Base-by-base conservation (phyloP, 1,284 basidiomycete species). In the Boletus mariae region DNA sequence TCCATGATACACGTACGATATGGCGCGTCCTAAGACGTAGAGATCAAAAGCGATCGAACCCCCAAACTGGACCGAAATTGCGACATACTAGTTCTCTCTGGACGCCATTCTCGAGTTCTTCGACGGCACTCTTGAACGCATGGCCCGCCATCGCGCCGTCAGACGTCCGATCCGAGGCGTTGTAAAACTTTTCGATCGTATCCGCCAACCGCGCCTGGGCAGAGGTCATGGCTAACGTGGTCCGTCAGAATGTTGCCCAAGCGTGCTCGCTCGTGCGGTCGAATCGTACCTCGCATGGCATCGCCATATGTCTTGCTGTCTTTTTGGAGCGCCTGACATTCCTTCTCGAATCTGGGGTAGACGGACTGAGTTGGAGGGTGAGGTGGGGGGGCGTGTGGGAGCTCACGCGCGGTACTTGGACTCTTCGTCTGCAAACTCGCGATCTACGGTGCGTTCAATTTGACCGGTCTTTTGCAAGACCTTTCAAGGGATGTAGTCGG, bases 81-180 rank as follows among this genome's bases (percentile, higher is more conserved):
- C 15, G 17, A 58, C 64, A 53, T 59, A 94, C 93, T 54, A 99
- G 77, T 70, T 98, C 95, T 55, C 92, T 75, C 20, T 84, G 83
- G 34, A 96, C 87, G 37, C 87, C 87, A 4, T 83, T 80, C 64
- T 99, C 97, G 38, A 99, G 75, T 62, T 99, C 97, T 60, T 98
- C 94, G 5, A 97, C 91, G 0, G 94, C 90, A 34, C 93, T 83
- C 68, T 94, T 95, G 79, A 99, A 99, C 4, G 96, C 90, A 67
- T 98, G 94, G 2, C 92, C 92, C 1, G 95, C 92, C 91, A 99
- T 98, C 12, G 97, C 96, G 28, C 94, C 90, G 61, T 95, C 93
- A 20, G 91, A 93, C 28, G 83, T 75, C 57, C 83, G 80, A 76
- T 94, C 92, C 11, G 90, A 80, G 31, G 91, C 89, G 38, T 84